phyloP scores from a whole-genome alignment of 257 asterid species.

The Solanum corneliomulleri region DNA sequence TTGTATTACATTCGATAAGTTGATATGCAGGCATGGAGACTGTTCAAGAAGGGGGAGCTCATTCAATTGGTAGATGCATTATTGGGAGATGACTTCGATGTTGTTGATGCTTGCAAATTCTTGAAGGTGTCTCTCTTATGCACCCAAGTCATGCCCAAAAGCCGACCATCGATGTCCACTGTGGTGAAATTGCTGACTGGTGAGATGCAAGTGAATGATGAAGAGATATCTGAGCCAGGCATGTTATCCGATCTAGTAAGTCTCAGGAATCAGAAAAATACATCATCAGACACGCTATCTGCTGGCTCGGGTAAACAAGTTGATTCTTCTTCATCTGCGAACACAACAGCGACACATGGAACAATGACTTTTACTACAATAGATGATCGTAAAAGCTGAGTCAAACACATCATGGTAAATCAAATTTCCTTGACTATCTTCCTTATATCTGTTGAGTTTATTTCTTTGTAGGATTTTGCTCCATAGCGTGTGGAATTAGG shows the following conservation, averaged over 20 bases:
- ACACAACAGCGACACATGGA: conserved; percentile 28
- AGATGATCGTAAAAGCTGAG: conserved; percentile 39
- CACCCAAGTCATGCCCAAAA: conserved; percentile 52
- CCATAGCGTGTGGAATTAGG: neutral
- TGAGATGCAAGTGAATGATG: conserved; percentile 27
- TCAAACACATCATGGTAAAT: neutral
- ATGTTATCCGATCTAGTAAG: conserved; percentile 26
- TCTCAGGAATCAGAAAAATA: conserved; percentile 11
- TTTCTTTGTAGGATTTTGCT: neutral
- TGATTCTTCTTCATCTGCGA: conserved; percentile 21
- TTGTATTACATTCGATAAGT: neutral
- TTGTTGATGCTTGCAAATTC: conserved; percentile 45
- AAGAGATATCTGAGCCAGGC: conserved; percentile 40
- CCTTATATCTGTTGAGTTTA: neutral
- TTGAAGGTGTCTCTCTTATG: conserved; percentile 54
- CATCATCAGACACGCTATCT: conserved; percentile 1
- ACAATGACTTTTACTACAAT: conserved; percentile 58
- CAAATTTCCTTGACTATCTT: neutral
- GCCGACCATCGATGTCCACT: conserved; percentile 59
- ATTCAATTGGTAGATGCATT: conserved; percentile 38
- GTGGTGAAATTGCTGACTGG: conserved; percentile 54
- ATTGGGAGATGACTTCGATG: conserved; percentile 17
- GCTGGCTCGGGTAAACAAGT: conserved; percentile 18
- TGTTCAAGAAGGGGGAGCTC: conserved; percentile 39
- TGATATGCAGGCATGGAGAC: conserved; percentile 51